Conservation (phyloP, 2,329 filamentous ascomycete species). For the Onygena corvina region DNA sequence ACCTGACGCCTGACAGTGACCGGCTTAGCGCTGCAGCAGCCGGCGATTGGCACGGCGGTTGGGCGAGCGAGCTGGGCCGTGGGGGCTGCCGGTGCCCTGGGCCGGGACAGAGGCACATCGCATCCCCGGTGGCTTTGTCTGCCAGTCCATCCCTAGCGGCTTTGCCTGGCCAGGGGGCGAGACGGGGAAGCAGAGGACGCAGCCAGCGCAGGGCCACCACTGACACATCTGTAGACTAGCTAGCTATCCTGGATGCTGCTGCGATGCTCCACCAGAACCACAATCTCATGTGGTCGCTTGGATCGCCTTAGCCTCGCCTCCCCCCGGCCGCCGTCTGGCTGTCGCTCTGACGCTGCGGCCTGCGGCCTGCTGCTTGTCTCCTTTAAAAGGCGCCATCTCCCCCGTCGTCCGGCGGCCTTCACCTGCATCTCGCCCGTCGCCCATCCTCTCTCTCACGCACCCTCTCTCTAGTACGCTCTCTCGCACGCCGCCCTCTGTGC, state of each 20-base stretch:
- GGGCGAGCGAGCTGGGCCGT: not conserved
- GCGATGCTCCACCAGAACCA: slow-evolving; percentile 7
- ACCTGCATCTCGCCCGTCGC: not conserved
- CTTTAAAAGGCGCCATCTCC: too few relatives aligned
- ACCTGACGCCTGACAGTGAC: not conserved
- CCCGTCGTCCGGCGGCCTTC: not conserved
- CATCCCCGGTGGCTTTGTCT: too few relatives aligned
- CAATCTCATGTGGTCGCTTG: slow-evolving; percentile 4
- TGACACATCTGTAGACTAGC: too few relatives aligned
- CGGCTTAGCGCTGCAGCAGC: not conserved
- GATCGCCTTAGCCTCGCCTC: slow-evolving; percentile 7
- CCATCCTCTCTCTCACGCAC: not conserved
- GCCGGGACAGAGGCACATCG: too few relatives aligned
- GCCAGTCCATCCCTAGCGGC: too few relatives aligned
- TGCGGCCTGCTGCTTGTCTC: not conserved
- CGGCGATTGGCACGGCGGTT: not conserved
- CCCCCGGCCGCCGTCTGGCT: not conserved
- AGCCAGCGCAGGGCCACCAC: too few relatives aligned
- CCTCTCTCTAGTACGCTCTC: not conserved
- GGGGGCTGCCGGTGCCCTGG: not conserved
- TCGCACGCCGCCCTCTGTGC: not conserved
- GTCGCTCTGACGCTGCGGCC: not conserved
- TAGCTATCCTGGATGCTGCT: too few relatives aligned
- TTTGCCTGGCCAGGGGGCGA: too few relatives aligned
- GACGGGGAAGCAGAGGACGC: too few relatives aligned